These are phyloP conservation scores for Pseudognaphalium luteoalbum DNA, from an alignment of 129 eudicot genomes.

Conservation along the genomic window DNA sequence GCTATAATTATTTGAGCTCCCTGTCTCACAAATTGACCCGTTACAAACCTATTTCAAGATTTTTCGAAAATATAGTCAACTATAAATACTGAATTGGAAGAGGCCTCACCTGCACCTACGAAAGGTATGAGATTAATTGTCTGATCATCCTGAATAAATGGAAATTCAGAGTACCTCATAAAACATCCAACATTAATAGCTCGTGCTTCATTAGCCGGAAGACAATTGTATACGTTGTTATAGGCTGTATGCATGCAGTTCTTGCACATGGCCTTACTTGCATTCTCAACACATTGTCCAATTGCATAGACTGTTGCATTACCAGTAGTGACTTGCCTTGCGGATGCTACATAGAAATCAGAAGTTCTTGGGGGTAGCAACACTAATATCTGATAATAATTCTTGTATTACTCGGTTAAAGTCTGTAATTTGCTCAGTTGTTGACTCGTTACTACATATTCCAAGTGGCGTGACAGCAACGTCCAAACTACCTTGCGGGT, in stretches of 20 bases:
- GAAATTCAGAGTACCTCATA: constrained; percentile 46
- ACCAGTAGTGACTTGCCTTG: constrained; percentile 26
- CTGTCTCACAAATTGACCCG: constrained; percentile 19
- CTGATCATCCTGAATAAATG: constrained; percentile 34
- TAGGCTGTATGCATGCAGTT: constrained; percentile 53
- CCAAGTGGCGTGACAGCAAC: constrained; percentile 26
- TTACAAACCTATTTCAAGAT: background rate
- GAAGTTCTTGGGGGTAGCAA: constrained; percentile 53
- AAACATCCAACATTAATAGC: constrained; percentile 49
- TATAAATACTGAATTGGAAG: background rate
- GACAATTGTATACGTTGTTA: constrained; percentile 42
- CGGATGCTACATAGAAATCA: constrained; percentile 49
- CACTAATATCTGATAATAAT: constrained; percentile 37
- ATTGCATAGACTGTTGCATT: constrained; percentile 42
- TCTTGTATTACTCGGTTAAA: constrained; percentile 30
- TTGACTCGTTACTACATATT: constrained; percentile 34
- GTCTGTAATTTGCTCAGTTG: constrained; percentile 30
- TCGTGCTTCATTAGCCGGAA: constrained; percentile 50
- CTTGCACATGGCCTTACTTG: constrained; percentile 40
- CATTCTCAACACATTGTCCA: constrained; percentile 47
- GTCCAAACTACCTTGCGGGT: background rate
- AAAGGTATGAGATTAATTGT: constrained; percentile 40
- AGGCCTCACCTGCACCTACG: constrained; percentile 39
- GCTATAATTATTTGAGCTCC: constrained; percentile 39
- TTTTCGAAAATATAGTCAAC: background rate